Evolutionary conservation across 73 alveolate genomes (phyloP), one percentile per base, ranked within the genome.

Genomic region (Stentor roeselii): DNA sequence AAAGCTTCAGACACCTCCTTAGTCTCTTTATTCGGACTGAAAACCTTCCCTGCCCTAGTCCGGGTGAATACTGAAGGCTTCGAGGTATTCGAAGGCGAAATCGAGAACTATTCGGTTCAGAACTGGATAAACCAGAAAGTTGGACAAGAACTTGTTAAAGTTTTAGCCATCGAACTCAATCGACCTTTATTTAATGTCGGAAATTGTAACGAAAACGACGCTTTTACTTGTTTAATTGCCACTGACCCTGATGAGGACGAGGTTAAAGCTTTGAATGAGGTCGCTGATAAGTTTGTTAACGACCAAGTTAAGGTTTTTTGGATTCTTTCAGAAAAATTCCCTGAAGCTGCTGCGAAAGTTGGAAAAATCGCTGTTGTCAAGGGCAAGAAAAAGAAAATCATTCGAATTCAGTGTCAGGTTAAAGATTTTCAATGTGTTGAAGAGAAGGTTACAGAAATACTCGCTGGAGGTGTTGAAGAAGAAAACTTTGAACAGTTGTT

Each of bases 11-110:
- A 96, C 67, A 78, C 74, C 3, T 94, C 86, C 41, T 83, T 97
- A 77, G 75, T 89, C 37, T 60, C 82, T 59, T 61, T 67, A 75
- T 97, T 90, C 92, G 75, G 88, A 74, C 87, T 97, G 4, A 84
- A 90, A 14, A 84, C 82, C 78, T 92, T 89, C 86, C 99, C 99
- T 15, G 91, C 98, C 61, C 83, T 97, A 11, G 67, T 50, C 21
- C 30, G 67, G 67, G 21, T 50, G 21, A n/a, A n/a, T n/a, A 11
- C 67, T 50, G 67, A 50, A 11, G 30, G 30, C 6, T 21, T 50
- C 21, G 21, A 50, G 6, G 67, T 50, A 21, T 50, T 11, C 21
- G 21, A 21, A 11, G 67, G 67, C 30, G 67, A 50, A 11, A 50
- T 50, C 21, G 21, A 50, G 30, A 50, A 21, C 6, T 6, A 50